Base-by-base conservation (phyloP, 306 rosid genomes). In the Psophocarpus tetragonolobus region DNA sequence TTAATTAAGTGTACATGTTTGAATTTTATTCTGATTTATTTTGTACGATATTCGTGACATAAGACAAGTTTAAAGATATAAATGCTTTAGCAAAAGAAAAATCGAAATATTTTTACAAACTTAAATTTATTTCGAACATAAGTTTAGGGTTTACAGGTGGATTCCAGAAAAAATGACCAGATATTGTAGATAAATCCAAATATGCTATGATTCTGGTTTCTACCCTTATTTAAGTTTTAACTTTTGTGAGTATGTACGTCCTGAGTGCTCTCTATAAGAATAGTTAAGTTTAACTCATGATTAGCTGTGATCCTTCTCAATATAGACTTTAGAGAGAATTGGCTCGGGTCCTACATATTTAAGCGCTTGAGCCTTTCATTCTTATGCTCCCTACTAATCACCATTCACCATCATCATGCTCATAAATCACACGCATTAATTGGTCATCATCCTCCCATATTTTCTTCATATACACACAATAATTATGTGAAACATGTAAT, bases 201-300 rank as follows among this genome's bases (percentile, higher is more conserved):
- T n/a, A n/a, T n/a, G n/a, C n/a, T n/a, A n/a, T n/a, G n/a, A 50
- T 18, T 53, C 12, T 61, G 13, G 8, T 61, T 61, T 57, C 4
- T 56, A 56, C 17, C 2, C n/a, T n/a, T n/a, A n/a, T n/a, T n/a
- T 2, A 1, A 3, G 8, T 57, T 24, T 27, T 2, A 29, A 60
- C 21, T 58, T 14, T 29, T 14, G 14, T 56, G 67, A 15, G 64
- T 57, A 57, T 4, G 35, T 57, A 57, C 9, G 35, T 57, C 36
- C 8, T 4, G 8, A 57, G 39, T 60, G 66, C 32, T 60, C 24
- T 61, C 29, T 56, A 6, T 29, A 20, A 50, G 62, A 68, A 57
- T 32, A 57, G 50, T 54, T 5, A 53, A 54, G 60, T 68, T 76
- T 78, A 77, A 78, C 82, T 45, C 11, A 78, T 44, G 9, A 78